Conservation (phyloP, 2,329 filamentous ascomycete genomes). For the Anthostomella pinea region DNA sequence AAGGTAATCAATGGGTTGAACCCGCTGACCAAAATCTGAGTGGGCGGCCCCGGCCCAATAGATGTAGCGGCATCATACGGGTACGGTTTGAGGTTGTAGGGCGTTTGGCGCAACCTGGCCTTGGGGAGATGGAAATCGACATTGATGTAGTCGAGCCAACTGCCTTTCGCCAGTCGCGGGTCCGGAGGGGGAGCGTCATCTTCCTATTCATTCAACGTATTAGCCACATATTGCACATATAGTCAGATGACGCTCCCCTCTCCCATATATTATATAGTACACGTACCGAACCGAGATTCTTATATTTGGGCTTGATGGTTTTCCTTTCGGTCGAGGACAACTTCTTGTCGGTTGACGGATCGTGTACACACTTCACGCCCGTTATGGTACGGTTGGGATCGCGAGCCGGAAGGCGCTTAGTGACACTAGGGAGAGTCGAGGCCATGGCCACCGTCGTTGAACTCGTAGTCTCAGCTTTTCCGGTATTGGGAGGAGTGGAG, state of each 20-base stretch:
- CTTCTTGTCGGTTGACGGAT: constrained; percentile 44
- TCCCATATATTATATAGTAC: constrained; percentile 40
- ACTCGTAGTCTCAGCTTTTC: constrained; percentile 35
- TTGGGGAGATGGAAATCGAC: constrained; percentile 68
- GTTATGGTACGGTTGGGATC: constrained; percentile 52
- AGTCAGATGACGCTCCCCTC: constrained; percentile 63
- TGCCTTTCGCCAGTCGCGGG: constrained; percentile 73
- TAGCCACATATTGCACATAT: constrained; percentile 53
- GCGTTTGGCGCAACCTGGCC: constrained; percentile 66
- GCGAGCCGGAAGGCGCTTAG: constrained; percentile 52
- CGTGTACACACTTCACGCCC: constrained; percentile 59
- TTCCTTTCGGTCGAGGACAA: constrained; percentile 54
- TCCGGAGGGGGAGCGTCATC: constrained; percentile 78
- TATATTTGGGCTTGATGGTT: constrained; percentile 58
- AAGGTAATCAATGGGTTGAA: constrained; percentile 89
- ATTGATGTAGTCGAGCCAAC: constrained; percentile 64
- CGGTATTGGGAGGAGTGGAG: constrained; percentile 49
- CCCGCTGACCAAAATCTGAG: constrained; percentile 90
- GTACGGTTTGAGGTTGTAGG: constrained; percentile 80
- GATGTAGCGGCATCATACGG: constrained; percentile 79
- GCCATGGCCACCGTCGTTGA: constrained; percentile 29
- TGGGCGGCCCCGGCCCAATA: constrained; percentile 83
- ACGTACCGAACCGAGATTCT: constrained; percentile 67
- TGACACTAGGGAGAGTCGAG: constrained; percentile 25
- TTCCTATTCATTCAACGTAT: constrained; percentile 67